phyloP scores from a whole-genome alignment of 2,329 filamentous ascomycete genomes.

The Cylindrodendrum hubeiense region DNA sequence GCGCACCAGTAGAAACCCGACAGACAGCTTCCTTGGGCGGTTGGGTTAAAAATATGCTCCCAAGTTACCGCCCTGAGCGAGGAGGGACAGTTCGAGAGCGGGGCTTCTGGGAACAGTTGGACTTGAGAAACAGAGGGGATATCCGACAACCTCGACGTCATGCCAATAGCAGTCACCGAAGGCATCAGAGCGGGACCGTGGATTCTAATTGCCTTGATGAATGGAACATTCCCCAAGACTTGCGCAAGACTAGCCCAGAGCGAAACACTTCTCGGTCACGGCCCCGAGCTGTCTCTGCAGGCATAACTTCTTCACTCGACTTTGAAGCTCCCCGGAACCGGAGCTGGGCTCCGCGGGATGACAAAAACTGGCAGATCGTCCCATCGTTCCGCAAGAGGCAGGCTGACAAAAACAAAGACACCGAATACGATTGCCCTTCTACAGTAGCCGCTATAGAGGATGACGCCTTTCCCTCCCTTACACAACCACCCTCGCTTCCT shows the following conservation, averaged over 20 bases:
- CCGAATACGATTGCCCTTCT: neutral
- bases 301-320: neutral
- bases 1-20: conserved; percentile 10
- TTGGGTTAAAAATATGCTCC: conserved; percentile 60
- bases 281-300: neutral
- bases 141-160: conserved; percentile 15
- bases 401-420: neutral
- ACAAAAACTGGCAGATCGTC: conserved; percentile 19
- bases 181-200: conserved; percentile 32
- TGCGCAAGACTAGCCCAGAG: conserved; percentile 29
- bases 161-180: conserved; percentile 29
- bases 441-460: neutral
- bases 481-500: neutral
- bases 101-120: conserved; percentile 47
- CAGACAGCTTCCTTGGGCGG: conserved; percentile 48
- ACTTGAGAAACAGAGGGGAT: conserved; percentile 12
- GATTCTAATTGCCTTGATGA: conserved; percentile 48
- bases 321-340: conserved; percentile 24
- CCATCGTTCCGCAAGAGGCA: neutral
- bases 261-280: neutral
- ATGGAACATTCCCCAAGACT: conserved; percentile 52
- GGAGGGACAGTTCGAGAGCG: conserved; percentile 59
- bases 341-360: conserved; percentile 34
- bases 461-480: neutral
- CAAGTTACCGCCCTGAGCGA: conserved; percentile 61